A percentile compares a stretch with the other conserved stretches of the same genome.
phyloP scores from a whole-genome alignment of 2,329 filamentous ascomycete genomes.

The Aspergillus alliaceus region DNA sequence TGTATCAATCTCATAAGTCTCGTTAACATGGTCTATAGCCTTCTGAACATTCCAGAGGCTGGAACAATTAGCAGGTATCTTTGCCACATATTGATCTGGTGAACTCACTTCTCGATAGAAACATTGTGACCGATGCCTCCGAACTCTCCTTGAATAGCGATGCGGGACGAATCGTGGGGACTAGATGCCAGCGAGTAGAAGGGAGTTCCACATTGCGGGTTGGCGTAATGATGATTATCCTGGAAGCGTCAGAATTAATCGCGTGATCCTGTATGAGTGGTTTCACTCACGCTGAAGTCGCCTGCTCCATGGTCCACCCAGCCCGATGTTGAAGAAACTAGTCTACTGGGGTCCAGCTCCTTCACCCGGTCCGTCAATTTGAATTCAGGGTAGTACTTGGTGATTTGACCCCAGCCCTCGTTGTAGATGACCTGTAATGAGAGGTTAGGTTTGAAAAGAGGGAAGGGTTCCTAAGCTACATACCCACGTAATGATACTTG shows the following conservation, averaged over 20 bases:
- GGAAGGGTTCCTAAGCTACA: constrained; percentile 10
- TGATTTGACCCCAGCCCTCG: constrained; percentile 68
- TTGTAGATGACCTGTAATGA: constrained; percentile 63
- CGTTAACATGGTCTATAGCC: constrained; percentile 61
- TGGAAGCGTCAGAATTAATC: constrained; percentile 19
- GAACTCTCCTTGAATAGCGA: constrained; percentile 71
- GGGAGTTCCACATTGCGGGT: constrained; percentile 68
- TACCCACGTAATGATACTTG: constrained; percentile 66
- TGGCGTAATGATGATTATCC: constrained; percentile 73
- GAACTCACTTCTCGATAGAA: constrained; percentile 58
- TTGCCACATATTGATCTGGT: neutral
- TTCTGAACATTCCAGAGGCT: constrained; percentile 65
- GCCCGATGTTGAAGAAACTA: constrained; percentile 63
- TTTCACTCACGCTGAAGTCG: constrained; percentile 52
- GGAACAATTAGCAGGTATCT: neutral
- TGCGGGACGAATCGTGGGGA: constrained; percentile 59
- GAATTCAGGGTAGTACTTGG: constrained; percentile 54
- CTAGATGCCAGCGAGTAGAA: constrained; percentile 61
- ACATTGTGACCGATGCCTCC: constrained; percentile 68
- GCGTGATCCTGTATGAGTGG: neutral
- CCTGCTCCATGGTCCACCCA: constrained; percentile 70
- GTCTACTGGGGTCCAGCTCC: constrained; percentile 61
- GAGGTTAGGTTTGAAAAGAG: neutral
- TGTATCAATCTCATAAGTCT: constrained; percentile 67
- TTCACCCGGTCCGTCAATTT: constrained; percentile 56